A percentile compares a stretch with the other conserved stretches of the same genome.
phyloP scores from a whole-genome alignment of 129 eudicot species.

The Saussurea involucrata region DNA sequence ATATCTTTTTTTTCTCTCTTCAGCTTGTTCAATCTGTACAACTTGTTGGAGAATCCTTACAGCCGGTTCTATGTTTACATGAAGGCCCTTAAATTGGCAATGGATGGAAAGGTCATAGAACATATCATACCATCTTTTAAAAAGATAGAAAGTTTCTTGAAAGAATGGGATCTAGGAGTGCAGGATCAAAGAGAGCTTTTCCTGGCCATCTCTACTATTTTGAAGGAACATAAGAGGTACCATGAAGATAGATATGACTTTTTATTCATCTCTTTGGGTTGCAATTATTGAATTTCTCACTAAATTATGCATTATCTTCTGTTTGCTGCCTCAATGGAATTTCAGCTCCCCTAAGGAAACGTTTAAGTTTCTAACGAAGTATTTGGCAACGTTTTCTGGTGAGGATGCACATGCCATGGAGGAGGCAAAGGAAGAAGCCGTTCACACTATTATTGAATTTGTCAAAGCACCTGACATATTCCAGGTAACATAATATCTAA shows the following conservation, averaged over 20 bases:
- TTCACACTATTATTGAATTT: constrained; percentile 64
- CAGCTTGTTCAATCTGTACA: constrained; percentile 91
- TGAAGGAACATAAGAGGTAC: constrained; percentile 84
- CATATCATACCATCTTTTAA: constrained; percentile 73
- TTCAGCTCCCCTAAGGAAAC: constrained; percentile 86
- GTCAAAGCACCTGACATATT: constrained; percentile 83
- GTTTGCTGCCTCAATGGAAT: constrained; percentile 16
- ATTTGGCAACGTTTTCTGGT: constrained; percentile 77
- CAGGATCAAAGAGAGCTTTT: constrained; percentile 85
- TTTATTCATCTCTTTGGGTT: not conserved
- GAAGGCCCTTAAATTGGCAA: constrained; percentile 81
- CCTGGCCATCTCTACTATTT: constrained; percentile 53
- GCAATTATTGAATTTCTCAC: not conserved
- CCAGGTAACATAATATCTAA: constrained; percentile 51
- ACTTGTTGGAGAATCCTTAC: constrained; percentile 78
- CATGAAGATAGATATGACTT: not conserved
- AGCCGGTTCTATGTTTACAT: constrained; percentile 77
- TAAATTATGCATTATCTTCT: constrained; percentile 2
- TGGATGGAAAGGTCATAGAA: constrained; percentile 70
- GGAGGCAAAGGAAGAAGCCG: constrained; percentile 91
- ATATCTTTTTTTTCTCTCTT: not conserved
- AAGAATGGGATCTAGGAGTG: constrained; percentile 86
- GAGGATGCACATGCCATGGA: constrained; percentile 60
- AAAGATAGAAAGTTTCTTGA: constrained; percentile 69
- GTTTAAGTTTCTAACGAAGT: constrained; percentile 64